Conservation (phyloP, 495 filamentous ascomycete species). For the Penicillium angulare region DNA sequence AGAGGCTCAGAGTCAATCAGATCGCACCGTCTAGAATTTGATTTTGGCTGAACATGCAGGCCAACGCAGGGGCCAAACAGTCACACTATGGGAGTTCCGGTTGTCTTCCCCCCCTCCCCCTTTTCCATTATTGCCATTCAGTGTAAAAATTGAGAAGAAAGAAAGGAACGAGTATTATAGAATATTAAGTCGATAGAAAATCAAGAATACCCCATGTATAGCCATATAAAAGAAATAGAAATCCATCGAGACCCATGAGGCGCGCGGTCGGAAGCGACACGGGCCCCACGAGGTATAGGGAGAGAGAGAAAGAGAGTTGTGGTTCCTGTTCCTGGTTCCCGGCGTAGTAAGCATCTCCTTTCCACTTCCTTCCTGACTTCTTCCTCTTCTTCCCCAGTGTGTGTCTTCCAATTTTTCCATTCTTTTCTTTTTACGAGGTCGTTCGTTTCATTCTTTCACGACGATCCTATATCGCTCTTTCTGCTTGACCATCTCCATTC, state of each 20-base stretch:
- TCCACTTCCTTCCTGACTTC: conserved; percentile 20
- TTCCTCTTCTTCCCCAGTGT: conserved; percentile 25
- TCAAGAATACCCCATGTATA: too few relatives aligned
- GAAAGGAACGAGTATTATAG: too few relatives aligned
- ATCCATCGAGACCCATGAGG: too few relatives aligned
- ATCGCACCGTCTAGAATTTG: conserved; percentile 1
- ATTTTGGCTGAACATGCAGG: conserved; percentile 8
- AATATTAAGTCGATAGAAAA: too few relatives aligned
- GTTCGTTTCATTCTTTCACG: conserved; percentile 48
- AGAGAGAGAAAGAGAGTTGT: neutral
- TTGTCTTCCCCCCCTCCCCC: too few relatives aligned
- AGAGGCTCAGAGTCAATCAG: conserved; percentile 3
- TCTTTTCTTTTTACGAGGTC: conserved; percentile 26
- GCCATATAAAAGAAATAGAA: too few relatives aligned
- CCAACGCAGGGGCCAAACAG: conserved; percentile 6
- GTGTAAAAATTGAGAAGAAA: too few relatives aligned
- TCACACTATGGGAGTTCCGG: too few relatives aligned
- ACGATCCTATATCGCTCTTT: conserved; percentile 33
- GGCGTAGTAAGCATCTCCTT: conserved; percentile 33
- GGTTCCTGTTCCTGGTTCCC: neutral
- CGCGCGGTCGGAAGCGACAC: neutral
- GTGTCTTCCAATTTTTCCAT: conserved; percentile 24
- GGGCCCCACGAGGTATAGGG: neutral
- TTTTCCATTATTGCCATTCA: too few relatives aligned
- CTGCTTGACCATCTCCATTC: conserved; percentile 17